Evolutionary conservation across 352 stramenopile genomes (phyloP), one percentile per base, ranked within the genome.

Genomic region (Pythium angustatum): DNA sequence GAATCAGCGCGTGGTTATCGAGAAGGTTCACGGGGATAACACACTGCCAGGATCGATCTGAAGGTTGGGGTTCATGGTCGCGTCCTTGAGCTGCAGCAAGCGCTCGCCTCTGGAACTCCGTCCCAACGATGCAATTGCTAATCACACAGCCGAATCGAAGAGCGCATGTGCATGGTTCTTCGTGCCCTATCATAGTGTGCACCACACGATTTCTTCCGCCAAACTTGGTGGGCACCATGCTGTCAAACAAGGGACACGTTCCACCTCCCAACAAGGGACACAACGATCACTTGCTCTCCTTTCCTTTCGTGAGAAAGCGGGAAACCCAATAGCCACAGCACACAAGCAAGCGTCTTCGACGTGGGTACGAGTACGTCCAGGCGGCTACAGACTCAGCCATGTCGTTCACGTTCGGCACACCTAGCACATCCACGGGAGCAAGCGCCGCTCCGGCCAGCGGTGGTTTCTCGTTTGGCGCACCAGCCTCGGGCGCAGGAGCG

Each of bases 381-480:
- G n/a, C 45, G 19, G 17, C 1, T 31, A 58, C n/a, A n/a, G n/a
- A n/a, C 50, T 53, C 48, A 41, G 67, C 54, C 57, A 75, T 73
- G 38, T 53, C 60, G 58, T 79, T 79, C 61, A 64, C 68, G 28
- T 79, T 79, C 61, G 72, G 68, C 30, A 62, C 64, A 38, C 51
- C 67, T 5, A 58, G 51, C 41, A 55, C 27, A 12, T 40, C 9
- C 33, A 53, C 54, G 15, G 51, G 57, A 4, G 62, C 48, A 30
- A 17, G 24, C 15, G 58, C 58, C 2, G 41, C 49, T 0, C 27
- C 59, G 5, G 30, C 50, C 2, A 58, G 64, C 6, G 61, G 67
- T 3, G 61, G 67, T 3, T 74, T 74, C 43, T 62, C 52, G 19
- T 74, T 72, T 34, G 66, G 59, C 10, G 59, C 64, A 5, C 44